Percentiles rank a stretch among this genome's conserved stretches.
Conservation (phyloP, 2,329 filamentous ascomycete species). For the Aureobasidium sp. region DNA sequence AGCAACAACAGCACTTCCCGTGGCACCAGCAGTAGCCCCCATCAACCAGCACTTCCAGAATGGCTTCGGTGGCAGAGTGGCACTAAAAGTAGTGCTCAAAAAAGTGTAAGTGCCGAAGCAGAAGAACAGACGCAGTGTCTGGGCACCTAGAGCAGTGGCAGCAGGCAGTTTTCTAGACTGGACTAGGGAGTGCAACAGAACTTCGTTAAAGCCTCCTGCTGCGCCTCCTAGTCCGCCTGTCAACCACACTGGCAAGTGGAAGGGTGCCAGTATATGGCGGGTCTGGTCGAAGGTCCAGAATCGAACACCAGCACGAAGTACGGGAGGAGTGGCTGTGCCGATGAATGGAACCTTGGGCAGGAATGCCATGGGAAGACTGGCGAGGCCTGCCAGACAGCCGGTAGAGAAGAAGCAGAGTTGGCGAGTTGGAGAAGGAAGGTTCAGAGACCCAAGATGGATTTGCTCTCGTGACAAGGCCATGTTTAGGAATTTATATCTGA, state of each 20-base stretch:
- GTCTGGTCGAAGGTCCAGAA: slow-evolving; percentile 18
- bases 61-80: slow-evolving; percentile 12
- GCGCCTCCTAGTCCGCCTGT: slow-evolving; percentile 18
- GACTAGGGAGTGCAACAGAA: slow-evolving; percentile 15
- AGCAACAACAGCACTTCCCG: slow-evolving; percentile 17
- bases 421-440: slow-evolving; percentile 14
- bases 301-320: slow-evolving; percentile 16
- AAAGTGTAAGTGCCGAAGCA: slow-evolving; percentile 19
- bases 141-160: background rate
- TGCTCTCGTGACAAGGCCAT: background rate
- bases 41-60: slow-evolving; percentile 19
- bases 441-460: background rate
- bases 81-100: slow-evolving; percentile 15
- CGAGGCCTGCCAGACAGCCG: slow-evolving; percentile 17
- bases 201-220: slow-evolving; percentile 18
- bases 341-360: background rate
- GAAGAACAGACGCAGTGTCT: slow-evolving; percentile 17
- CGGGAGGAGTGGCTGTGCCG: background rate
- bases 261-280: slow-evolving; percentile 11
- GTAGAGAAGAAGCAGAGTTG: slow-evolving; percentile 18
- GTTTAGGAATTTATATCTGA: background rate
- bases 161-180: slow-evolving; percentile 12
- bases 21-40: slow-evolving; percentile 17
- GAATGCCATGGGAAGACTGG: slow-evolving; percentile 17
- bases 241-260: background rate